Base-by-base conservation (phyloP, 192 early-diverging fungal genomes). In the Coemansia sp. region DNA sequence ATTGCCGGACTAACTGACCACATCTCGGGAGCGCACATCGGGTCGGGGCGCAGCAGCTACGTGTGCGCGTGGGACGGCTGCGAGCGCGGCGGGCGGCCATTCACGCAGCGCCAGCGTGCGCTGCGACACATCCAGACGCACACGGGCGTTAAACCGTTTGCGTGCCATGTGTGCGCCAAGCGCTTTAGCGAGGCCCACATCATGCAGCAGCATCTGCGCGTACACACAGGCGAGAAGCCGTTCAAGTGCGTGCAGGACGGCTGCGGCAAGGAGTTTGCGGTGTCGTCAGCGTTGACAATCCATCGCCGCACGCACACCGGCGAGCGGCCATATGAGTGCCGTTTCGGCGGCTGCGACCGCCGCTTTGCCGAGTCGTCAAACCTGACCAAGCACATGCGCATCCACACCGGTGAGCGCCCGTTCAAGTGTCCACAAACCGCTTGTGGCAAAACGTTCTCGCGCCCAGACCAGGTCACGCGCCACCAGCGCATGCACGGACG, bases 91-190 rank as follows among this genome's bases (percentile, higher is more conserved):
- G 35, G 83, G 75, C 57, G 45, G 61, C 82, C 87, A 20, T 89
- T 89, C 72, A 68, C 82, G 53, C 84, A 87, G 60, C 77, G 84
- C 12, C 85, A 87, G 64, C 68, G 85, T 50, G 75, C 82, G 25
- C 81, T 89, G 79, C 65, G 90, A 23, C 92, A 94, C 64, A 85
- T 93, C 17, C 90, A 91, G 53, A 91, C 89, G 26, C 91, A 89
- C 74, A 87, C 84, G 19, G 89, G 91, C 5, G 84, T 86, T 60
- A 88, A 87, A 63, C 91, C 91, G 1, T 91, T 85, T 50, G 79
- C 84, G 52, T 94, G 91, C 79, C 70, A 54, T 19, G 58, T 80
- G 20, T 93, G 91, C 56, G 79, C 78, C 27, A 87, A 87, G 73
- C 75, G 86, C 11, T 94, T 94, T 60, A 86, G 87, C 27, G 90